Conservation (phyloP, 169 alveolate species). For the Miamiensis avidus region DNA sequence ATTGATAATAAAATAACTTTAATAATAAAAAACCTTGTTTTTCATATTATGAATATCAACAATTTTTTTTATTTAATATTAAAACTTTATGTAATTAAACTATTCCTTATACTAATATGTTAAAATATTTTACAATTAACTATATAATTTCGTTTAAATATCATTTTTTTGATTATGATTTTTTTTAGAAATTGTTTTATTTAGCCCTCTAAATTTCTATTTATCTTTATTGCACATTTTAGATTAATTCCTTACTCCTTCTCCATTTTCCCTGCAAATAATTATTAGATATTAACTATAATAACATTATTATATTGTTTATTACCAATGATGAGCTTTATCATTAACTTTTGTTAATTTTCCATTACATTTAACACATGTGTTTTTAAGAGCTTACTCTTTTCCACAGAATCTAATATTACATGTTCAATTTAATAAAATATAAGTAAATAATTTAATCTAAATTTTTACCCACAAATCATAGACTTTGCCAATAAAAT, state of each 20-base stretch:
- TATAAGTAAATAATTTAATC: too few species aligned
- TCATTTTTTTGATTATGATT: constrained; percentile 16
- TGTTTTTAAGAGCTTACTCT: constrained; percentile 53
- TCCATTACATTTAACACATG: constrained; percentile 57
- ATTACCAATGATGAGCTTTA: constrained; percentile 42
- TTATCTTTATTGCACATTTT: constrained; percentile 56
- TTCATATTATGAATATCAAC: neutral
- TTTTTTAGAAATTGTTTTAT: constrained; percentile 47
- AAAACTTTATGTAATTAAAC: too few species aligned
- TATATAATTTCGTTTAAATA: too few species aligned
- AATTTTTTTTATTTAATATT: too few species aligned
- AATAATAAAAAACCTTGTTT: too few species aligned
- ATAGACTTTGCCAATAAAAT: constrained; percentile 47
- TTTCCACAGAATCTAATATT: constrained; percentile 42
- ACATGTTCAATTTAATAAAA: too few species aligned
- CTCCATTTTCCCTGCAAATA: constrained; percentile 54
- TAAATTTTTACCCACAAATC: constrained; percentile 50
- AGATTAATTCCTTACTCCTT: constrained; percentile 55
- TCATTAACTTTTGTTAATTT: constrained; percentile 39
- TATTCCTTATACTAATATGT: too few species aligned
- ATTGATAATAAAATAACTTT: too few species aligned
- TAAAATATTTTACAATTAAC: too few species aligned
- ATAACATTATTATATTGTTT: too few species aligned
- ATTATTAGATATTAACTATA: too few species aligned
- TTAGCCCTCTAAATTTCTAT: constrained; percentile 54